phyloP scores from a whole-genome alignment of 2,329 filamentous ascomycete genomes.

The Hansfordia pulvinata region DNA sequence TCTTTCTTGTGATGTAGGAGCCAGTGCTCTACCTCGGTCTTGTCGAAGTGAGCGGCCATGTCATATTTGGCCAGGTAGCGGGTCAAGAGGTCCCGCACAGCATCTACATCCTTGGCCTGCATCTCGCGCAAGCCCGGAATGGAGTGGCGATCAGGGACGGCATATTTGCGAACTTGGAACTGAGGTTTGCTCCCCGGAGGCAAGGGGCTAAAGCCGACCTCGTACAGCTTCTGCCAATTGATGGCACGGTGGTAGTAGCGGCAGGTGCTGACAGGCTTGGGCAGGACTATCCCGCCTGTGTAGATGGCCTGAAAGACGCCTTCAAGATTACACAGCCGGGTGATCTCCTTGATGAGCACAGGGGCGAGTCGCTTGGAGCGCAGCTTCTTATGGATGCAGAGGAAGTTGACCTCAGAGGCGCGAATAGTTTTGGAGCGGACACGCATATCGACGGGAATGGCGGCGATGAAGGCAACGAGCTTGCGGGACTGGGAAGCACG shows the following conservation, averaged over 20 bases:
- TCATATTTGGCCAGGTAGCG: constrained; percentile 72
- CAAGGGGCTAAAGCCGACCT: constrained; percentile 85
- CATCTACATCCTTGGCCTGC: constrained; percentile 63
- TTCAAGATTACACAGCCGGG: constrained; percentile 74
- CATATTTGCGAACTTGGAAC: constrained; percentile 77
- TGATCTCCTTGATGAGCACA: constrained; percentile 95
- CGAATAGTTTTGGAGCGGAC: constrained; percentile 64
- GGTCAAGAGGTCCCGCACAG: constrained; percentile 59
- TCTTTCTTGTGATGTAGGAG: constrained; percentile 56
- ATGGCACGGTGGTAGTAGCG: constrained; percentile 90
- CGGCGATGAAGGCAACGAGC: constrained; percentile 91
- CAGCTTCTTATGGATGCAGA: constrained; percentile 96
- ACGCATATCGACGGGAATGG: constrained; percentile 72
- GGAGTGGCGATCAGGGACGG: constrained; percentile 59
- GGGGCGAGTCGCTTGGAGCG: constrained; percentile 85
- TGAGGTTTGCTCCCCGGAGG: constrained; percentile 72
- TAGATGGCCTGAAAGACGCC: constrained; percentile 93
- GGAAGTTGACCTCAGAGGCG: constrained; percentile 92
- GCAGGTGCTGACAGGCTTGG: constrained; percentile 83
- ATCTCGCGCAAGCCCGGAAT: constrained; percentile 70
- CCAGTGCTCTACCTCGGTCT: constrained; percentile 80
- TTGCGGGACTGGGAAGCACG: constrained; percentile 71
- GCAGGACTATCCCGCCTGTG: constrained; percentile 82
- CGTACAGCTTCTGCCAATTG: constrained; percentile 93
- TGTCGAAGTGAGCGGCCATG: constrained; percentile 68